Evolutionary conservation across 176 grass and related monocot species (phyloP).

Genomic region (Carex parvula): DNA sequence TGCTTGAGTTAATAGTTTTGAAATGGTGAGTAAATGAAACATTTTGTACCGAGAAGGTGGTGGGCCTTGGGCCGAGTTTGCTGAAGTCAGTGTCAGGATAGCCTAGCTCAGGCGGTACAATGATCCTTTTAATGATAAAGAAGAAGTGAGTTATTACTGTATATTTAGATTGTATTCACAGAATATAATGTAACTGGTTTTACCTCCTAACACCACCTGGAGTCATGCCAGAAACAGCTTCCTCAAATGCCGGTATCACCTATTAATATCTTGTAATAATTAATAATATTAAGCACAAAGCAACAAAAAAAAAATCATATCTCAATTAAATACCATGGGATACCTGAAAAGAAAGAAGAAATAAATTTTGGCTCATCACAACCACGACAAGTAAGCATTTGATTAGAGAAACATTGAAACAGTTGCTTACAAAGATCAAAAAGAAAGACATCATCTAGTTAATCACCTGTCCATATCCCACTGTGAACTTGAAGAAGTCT

Average conservation of each 20-base stretch:
- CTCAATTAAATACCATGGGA: background rate
- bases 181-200: background rate
- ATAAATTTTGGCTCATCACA: background rate
- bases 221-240: slow-evolving; percentile 76
- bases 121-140: slow-evolving; percentile 48
- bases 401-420: background rate
- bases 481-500: slow-evolving; percentile 87
- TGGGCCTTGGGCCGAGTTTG: slow-evolving; percentile 80
- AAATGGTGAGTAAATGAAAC: slow-evolving; percentile 8
- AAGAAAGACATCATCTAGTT: slow-evolving; percentile 28
- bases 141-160: background rate
- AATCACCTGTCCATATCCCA: slow-evolving; percentile 80
- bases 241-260: slow-evolving; percentile 99
- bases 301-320: background rate
- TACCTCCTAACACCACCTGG: slow-evolving; percentile 80
- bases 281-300: background rate
- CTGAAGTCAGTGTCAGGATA: slow-evolving; percentile 79
- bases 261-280: slow-evolving; percentile 26
- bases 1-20: background rate
- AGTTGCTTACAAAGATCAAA: background rate
- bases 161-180: background rate
- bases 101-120: slow-evolving; percentile 84
- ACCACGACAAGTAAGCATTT: background rate
- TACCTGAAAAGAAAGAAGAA: background rate
- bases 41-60: slow-evolving; percentile 71